Percentiles rank a stretch among this genome's conserved stretches.
phyloP scores from a whole-genome alignment of 2,329 filamentous ascomycete genomes.

The Curvularia sp. region DNA sequence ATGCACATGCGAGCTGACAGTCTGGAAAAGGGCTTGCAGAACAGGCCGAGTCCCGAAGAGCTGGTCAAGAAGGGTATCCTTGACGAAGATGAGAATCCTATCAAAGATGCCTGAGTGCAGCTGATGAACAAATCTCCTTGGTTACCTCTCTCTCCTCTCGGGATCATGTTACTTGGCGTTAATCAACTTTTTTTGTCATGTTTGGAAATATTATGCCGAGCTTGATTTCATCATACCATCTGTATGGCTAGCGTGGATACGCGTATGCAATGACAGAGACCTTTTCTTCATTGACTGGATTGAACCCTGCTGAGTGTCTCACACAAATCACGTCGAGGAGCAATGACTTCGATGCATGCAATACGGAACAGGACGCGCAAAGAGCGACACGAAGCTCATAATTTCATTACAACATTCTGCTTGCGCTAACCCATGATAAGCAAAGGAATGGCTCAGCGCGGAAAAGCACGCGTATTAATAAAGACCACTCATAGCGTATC shows the following conservation, averaged over 20 bases:
- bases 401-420: constrained; percentile 23
- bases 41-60: constrained; percentile 76
- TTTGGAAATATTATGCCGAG: not conserved
- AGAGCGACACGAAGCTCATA: constrained; percentile 25
- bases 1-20: constrained; percentile 87
- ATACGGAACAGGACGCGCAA: constrained; percentile 3
- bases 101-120: constrained; percentile 34
- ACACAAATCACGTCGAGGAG: not conserved
- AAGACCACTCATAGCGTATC: not conserved
- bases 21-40: constrained; percentile 84
- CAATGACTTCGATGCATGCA: too few relatives aligned
- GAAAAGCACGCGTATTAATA: not conserved
- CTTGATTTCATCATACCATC: not conserved
- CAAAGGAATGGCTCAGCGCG: not conserved
- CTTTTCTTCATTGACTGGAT: not conserved
- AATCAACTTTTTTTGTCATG: constrained; percentile 8
- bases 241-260: constrained; percentile 14
- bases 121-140: not conserved
- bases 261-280: constrained; percentile 3
- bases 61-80: constrained; percentile 82
- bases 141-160: not conserved
- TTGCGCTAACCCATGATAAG: constrained; percentile 5
- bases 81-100: constrained; percentile 50
- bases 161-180: constrained; percentile 9
- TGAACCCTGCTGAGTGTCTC: not conserved